Base-by-base conservation (phyloP, 2,329 filamentous ascomycete species). In the Phoma sp. region DNA sequence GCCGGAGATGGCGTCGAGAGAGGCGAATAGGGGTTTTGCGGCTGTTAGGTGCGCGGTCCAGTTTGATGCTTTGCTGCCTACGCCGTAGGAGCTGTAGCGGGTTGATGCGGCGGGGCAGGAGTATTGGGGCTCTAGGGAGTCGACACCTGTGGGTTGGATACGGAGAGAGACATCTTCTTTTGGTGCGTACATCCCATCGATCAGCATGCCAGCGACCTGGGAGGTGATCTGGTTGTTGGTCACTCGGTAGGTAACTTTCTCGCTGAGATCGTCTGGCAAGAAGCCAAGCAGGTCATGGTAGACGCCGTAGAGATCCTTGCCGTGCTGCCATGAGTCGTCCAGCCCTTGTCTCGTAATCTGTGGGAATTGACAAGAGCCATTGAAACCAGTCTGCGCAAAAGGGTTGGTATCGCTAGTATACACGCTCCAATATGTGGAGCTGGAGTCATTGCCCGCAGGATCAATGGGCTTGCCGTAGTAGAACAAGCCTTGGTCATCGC, bases 211-310 rank as follows among this genome's bases (percentile, higher is more conserved):
- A 10, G 88, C 89, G 14, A 93, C 90, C 74, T 95, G 89, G 65
- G 85, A 89, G 2, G 91, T 95, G 67, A 96, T 93, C 43, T 87
- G 81, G 74, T 95, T 95, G 71, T 90, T 90, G 0, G 91, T 93
- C 10, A 93, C 90, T 47, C 90, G 83, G 73, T 88, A 93, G 42
- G 74, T 74, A 28, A 90, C 80, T 23, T 80, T 68, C 34, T 64
- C 69, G 11, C 74, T 61, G 25, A 76, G 66, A 57, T 76, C 53
- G 30, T 80, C 25, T 0, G 90, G 90, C 1, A 95, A 77, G 70
- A 93, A 90, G 2, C 77, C 68, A 0, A 95, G 80, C 5, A 90
- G 76, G 57, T 85, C 83, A 64, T 87, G 84, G 68, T 96, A 95
- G 7, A 93, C 89, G n/a, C 76, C 83, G 66, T 86, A 91, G 0